Percentiles rank a stretch among this genome's conserved stretches.
phyloP scores from a whole-genome alignment of 768 basidiomycete species.

The Chiua virens region DNA sequence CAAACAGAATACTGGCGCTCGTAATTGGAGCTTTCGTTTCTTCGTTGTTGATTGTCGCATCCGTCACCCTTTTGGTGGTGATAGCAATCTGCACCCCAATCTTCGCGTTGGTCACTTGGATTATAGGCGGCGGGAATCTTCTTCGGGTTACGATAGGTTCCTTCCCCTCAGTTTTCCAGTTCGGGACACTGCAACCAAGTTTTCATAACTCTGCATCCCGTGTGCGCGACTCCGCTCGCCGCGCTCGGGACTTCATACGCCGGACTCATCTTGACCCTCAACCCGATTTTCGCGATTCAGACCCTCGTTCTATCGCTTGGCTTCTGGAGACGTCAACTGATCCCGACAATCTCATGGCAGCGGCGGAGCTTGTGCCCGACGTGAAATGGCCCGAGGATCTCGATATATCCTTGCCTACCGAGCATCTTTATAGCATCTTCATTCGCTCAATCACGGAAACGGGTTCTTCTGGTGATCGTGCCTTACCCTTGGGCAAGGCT shows the following conservation, averaged over 20 bases:
- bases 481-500: slow-evolving; percentile 2
- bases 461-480: background rate
- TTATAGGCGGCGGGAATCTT: background rate
- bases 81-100: background rate
- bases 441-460: background rate
- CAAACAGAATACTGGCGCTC: background rate
- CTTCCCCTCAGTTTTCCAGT: background rate
- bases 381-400: slow-evolving; percentile 13
- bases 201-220: background rate
- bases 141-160: background rate
- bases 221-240: background rate
- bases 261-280: background rate
- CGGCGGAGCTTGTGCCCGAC: slow-evolving; percentile 13
- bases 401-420: slow-evolving; percentile 4
- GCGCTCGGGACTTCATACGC: background rate
- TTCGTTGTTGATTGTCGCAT: background rate
- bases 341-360: slow-evolving; percentile 9
- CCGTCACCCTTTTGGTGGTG: background rate
- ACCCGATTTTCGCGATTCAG: background rate
- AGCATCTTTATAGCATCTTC: slow-evolving; percentile 2
- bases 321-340: slow-evolving; percentile 20
- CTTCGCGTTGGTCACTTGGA: background rate
- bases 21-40: background rate
- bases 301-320: slow-evolving; percentile 15
- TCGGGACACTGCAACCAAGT: background rate